Evolutionary conservation across 192 early-diverging fungal genomes (phyloP), one percentile per base, ranked within the genome.

Genomic region (Linderina pennispora): DNA sequence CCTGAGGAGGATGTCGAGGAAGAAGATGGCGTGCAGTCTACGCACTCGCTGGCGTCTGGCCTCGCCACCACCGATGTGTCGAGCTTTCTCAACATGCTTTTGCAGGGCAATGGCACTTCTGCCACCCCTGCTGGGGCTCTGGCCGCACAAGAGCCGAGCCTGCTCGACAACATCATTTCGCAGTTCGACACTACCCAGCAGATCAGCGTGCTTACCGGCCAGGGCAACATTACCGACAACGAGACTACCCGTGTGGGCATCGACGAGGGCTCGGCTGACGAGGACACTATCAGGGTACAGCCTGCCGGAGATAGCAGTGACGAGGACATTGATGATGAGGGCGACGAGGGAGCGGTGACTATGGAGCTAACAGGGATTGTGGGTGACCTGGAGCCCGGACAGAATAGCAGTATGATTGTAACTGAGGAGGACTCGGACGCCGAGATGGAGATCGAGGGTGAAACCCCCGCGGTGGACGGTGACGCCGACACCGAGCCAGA

Each of bases 341-440:
- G 40, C 19, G 33, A 65, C 40, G 62, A 57, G 13, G 62, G 57
- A 33, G 54, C 62, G 3, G 31, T 65, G 4, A 65, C 62, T 1
- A 65, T 65, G 67, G 67, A 71, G 26, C 60, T 71, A 1, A 71
- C 67, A 3, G 67, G 67, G 10, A 39, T 71, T 21, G 48, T 71
- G 16, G n/a, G 50, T n/a, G n/a, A n/a, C n/a, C n/a, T n/a, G n/a
- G n/a, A n/a, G n/a, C n/a, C n/a, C n/a, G n/a, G n/a, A n/a, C n/a
- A n/a, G n/a, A n/a, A n/a, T n/a, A n/a, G n/a, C n/a, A n/a, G n/a
- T n/a, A n/a, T n/a, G n/a, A n/a, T n/a, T n/a, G n/a, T n/a, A n/a
- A n/a, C n/a, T n/a, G n/a, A n/a, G n/a, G n/a, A n/a, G n/a, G n/a
- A n/a, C n/a, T n/a, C n/a, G n/a, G n/a, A n/a, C n/a, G n/a, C n/a